Percentiles rank a stretch among this genome's conserved stretches.
These are phyloP conservation scores for Neospermospora avenae DNA, from an alignment of 2,329 filamentous ascomycete species.

Conservation along the genomic window DNA sequence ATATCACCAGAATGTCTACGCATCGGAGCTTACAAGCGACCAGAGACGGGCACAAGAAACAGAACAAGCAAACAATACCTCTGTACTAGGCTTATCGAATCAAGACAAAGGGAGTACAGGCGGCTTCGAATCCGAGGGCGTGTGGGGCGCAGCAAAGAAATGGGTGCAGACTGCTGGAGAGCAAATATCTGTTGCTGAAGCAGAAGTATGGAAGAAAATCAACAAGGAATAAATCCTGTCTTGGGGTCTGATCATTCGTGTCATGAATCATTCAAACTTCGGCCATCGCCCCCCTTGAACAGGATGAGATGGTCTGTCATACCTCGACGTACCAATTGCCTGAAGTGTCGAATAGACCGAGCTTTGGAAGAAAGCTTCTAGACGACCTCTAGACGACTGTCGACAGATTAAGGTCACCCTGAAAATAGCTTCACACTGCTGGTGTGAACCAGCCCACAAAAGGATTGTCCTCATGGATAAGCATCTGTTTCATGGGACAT, in stretches of 20 bases:
- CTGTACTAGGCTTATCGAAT: neutral
- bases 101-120: conserved; percentile 4
- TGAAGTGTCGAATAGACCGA: neutral
- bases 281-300: neutral
- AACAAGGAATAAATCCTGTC: conserved; percentile 43
- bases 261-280: neutral
- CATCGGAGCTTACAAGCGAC: conserved; percentile 48
- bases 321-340: neutral
- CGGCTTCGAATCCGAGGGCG: conserved; percentile 40
- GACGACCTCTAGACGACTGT: too few relatives aligned
- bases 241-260: conserved; percentile 7
- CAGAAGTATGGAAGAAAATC: conserved; percentile 60
- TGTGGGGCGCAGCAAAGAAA: conserved; percentile 57
- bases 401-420: neutral
- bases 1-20: conserved; percentile 54
- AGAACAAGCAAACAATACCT: conserved; percentile 18
- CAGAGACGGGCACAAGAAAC: conserved; percentile 38
- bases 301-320: neutral
- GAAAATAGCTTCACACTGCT: neutral
- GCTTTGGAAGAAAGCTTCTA: neutral
- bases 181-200: conserved; percentile 55
- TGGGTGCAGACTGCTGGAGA: conserved; percentile 55
- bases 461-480: neutral
- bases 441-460: neutral
- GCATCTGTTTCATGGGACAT: neutral